Percentiles rank a stretch among this genome's conserved stretches.
These are phyloP conservation scores for Jatropha curcas DNA, from an alignment of 345 rosid genomes.

Conservation along the genomic window DNA sequence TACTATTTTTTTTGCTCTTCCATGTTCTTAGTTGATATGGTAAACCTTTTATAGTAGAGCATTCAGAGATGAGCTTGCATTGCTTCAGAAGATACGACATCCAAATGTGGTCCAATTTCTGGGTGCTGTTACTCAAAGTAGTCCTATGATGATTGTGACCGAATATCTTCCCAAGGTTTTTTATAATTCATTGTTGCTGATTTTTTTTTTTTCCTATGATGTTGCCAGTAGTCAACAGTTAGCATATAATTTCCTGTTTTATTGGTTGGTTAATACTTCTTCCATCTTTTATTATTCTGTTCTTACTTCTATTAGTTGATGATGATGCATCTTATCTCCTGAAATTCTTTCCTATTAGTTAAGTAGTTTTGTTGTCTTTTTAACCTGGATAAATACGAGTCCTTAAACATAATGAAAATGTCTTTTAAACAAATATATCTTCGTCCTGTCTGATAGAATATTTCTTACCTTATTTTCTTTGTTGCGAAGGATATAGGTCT, in stretches of 20 bases:
- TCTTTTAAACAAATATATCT: not conserved
- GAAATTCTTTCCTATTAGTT: not conserved
- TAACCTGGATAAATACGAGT: not conserved
- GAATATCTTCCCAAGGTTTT: slow-evolving; percentile 85
- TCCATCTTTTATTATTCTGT: not conserved
- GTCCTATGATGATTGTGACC: slow-evolving; percentile 98
- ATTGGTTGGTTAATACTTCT: not conserved
- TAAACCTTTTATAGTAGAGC: slow-evolving; percentile 51
- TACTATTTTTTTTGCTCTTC: not conserved
- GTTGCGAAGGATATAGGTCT: not conserved
- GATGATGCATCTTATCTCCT: not conserved
- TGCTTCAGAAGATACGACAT: slow-evolving; percentile 91
- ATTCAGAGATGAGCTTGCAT: slow-evolving; percentile 88
- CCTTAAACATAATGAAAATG: not conserved
- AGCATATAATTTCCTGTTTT: not conserved
- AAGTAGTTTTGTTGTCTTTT: not conserved
- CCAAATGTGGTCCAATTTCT: slow-evolving; percentile 96
- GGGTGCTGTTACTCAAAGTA: slow-evolving; percentile 95
- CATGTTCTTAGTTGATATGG: slow-evolving; percentile 1
- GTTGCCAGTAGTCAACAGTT: not conserved
- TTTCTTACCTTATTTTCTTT: not conserved
- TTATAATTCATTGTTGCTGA: slow-evolving; percentile 9
- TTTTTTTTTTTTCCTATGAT: not conserved
- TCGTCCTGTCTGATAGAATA: not conserved
- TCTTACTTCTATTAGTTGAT: not conserved